A percentile compares a stretch with the other conserved stretches of the same genome.
phyloP scores from a whole-genome alignment of 768 basidiomycete species.

The Termitomyces sp. region DNA sequence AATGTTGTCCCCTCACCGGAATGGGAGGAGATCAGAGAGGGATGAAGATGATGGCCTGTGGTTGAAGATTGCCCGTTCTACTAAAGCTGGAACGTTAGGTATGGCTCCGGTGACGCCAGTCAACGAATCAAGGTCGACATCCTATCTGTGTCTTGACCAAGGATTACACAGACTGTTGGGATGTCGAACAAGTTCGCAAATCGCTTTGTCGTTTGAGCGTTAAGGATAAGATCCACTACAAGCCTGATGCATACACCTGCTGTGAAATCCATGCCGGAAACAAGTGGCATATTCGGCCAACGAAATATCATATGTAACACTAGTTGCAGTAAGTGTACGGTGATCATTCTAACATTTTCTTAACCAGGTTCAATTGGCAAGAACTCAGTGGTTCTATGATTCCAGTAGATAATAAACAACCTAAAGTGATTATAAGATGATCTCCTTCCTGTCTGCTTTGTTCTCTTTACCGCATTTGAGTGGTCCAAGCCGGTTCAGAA shows the following conservation, averaged over 20 bases:
- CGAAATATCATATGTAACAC: background rate
- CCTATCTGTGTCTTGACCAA: slow-evolving; percentile 13
- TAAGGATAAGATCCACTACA: slow-evolving; percentile 12
- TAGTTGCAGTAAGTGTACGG: background rate
- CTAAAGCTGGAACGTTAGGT: slow-evolving; percentile 12
- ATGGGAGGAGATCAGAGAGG: slow-evolving; percentile 2
- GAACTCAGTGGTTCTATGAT: no score
- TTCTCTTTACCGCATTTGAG: background rate
- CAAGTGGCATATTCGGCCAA: background rate
- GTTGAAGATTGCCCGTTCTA: slow-evolving; percentile 8
- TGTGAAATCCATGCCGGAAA: background rate
- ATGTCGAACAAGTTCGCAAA: slow-evolving; percentile 11
- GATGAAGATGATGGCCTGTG: slow-evolving; percentile 11
- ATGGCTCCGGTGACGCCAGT: slow-evolving; percentile 10
- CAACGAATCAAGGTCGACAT: slow-evolving; percentile 5
- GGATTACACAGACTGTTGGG: slow-evolving; percentile 9
- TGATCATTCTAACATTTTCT: background rate
- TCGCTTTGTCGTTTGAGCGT: slow-evolving; percentile 11
- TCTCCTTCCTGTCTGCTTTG: background rate
- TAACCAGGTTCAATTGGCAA: background rate
- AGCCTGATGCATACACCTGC: slow-evolving; percentile 13
- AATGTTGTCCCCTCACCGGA: background rate
- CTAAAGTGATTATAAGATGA: background rate
- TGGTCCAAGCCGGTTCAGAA: no score
- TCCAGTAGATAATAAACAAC: background rate